Base-by-base conservation (phyloP, 2,329 filamentous ascomycete genomes). In the Fusarium verrucosum region DNA sequence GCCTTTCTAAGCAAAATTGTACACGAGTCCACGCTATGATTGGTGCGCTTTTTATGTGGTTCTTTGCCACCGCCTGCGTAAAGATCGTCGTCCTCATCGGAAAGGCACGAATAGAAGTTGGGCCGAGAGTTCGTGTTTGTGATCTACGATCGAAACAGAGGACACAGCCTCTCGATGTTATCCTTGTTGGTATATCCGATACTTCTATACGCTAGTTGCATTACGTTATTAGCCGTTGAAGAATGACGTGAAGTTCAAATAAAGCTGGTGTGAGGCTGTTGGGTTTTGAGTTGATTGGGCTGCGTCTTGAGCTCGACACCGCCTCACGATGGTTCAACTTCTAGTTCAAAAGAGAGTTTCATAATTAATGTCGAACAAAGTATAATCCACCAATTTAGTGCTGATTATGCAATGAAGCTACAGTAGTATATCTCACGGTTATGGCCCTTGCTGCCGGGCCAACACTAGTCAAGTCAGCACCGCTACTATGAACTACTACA, bases 51-150 rank as follows among this genome's bases (percentile, higher is more conserved):
- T 53, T 17, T 3, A 10, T 23, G 7, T 32, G 17, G 30, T 16
- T 20, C n/a, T 25, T 59, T 23, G 54, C 54, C 56, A 53, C 54
- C 22, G 9, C 37, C 40, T 32, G 16, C 25, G 38, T 22, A 45
- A 8, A 41, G 33, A 53, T 45, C 33, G 26, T 45, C 33, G 26
- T 35, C 19, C 14, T 22, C 38, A 8, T 44, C 28, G 4, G 30
- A 20, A 30, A 40, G 19, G 20, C 38, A 23, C 19, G 56, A 35
- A 30, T 40, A 26, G 11, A 32, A 19, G 19, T 5, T 26, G 11
- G 22, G 26, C 54, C 33, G 52, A 28, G 28, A 11, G 1, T 14
- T n/a, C n/a, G n/a, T n/a, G n/a, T n/a, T n/a, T n/a, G n/a, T n/a
- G n/a, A n/a, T n/a, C n/a, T n/a, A n/a, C n/a, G n/a, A n/a, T n/a